Percentiles rank a stretch among this genome's conserved stretches.
Evolutionary conservation across 208 protist species (phyloP).

Genomic region (Herpetomonas tarakana): DNA sequence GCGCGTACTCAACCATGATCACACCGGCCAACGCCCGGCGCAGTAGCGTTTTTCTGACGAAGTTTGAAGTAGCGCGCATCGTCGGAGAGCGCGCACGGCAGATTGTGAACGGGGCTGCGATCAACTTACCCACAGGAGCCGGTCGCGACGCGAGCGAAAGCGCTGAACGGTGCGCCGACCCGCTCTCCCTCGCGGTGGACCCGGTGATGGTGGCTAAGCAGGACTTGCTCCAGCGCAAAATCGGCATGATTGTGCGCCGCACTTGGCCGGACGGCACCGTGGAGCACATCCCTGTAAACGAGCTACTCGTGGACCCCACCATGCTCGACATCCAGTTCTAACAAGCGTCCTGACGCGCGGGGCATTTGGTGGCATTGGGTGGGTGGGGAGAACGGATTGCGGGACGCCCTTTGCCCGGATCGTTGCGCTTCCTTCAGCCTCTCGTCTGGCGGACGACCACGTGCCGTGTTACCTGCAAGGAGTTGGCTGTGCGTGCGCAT

Average conservation of each 20-base stretch:
- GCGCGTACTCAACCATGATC: constrained; percentile 20
- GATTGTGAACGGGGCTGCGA: constrained; percentile 61
- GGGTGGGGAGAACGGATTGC: neutral
- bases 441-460: too few species aligned
- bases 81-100: constrained; percentile 79
- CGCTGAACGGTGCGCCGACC: constrained; percentile 70
- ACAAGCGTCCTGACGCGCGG: neutral
- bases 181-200: constrained; percentile 65
- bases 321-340: constrained; percentile 65
- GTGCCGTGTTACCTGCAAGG: too few species aligned
- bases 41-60: constrained; percentile 75
- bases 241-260: constrained; percentile 82
- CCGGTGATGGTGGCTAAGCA: constrained; percentile 87
- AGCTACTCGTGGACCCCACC: constrained; percentile 66
- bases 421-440: too few species aligned
- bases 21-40: constrained; percentile 67
- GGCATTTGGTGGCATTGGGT: neutral
- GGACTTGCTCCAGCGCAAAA: constrained; percentile 64
- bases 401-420: too few species aligned
- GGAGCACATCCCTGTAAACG: constrained; percentile 77
- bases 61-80: constrained; percentile 82
- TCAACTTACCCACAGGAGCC: constrained; percentile 21
- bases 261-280: constrained; percentile 76
- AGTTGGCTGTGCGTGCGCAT: too few species aligned
- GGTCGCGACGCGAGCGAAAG: constrained; percentile 39